Evolutionary conservation across 768 basidiomycete species (phyloP).

Genomic region (Boletellus ananas): DNA sequence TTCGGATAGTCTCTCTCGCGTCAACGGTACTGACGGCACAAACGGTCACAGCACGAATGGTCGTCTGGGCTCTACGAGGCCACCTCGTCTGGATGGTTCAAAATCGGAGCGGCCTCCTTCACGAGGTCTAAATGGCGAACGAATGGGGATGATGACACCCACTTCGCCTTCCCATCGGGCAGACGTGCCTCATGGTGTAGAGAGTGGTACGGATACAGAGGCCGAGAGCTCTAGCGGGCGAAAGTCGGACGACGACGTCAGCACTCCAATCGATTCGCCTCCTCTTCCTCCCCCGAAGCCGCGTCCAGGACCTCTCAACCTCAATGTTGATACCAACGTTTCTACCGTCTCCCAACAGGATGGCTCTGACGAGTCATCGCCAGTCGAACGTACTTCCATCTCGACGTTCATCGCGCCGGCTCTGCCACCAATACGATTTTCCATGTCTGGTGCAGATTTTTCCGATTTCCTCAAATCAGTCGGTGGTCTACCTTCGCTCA

Average conservation of each 20-base stretch:
- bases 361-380: conserved; percentile 54
- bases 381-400: conserved; percentile 62
- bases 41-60: conserved; percentile 2
- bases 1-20: conserved; percentile 27
- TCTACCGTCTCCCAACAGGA: conserved; percentile 30
- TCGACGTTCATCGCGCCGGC: conserved; percentile 84
- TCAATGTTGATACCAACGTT: conserved; percentile 19
- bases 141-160: conserved; percentile 27
- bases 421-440: conserved; percentile 88
- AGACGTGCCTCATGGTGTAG: conserved; percentile 69
- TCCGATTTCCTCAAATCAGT: conserved; percentile 64
- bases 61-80: conserved; percentile 3
- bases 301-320: conserved; percentile 29
- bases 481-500: conserved; percentile 45
- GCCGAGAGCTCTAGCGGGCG: conserved; percentile 45
- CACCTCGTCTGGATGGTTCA: conserved; percentile 17
- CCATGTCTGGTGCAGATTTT: conserved; percentile 80
- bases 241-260: conserved; percentile 22
- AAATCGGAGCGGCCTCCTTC: conserved; percentile 21
- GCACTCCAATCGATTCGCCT: conserved; percentile 25
- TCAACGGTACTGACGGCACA: conserved; percentile 6
- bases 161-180: conserved; percentile 59
- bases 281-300: conserved; percentile 47
- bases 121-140: conserved; percentile 19
- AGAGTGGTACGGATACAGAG: conserved; percentile 74